Evolutionary conservation across 306 rosid species (phyloP).

Genomic region (Cucumis melo): DNA sequence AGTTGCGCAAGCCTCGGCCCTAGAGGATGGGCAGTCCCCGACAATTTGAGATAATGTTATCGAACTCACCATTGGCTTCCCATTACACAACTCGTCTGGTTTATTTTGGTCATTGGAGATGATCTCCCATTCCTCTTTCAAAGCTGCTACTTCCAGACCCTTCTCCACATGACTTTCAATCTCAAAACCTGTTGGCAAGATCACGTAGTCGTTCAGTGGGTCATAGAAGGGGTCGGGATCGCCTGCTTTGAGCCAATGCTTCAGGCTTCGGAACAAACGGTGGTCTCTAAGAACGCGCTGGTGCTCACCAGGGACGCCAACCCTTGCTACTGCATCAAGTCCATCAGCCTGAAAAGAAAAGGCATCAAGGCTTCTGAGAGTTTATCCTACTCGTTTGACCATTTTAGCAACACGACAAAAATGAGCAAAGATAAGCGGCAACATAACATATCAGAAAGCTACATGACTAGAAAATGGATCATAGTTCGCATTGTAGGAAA

Average conservation of each 20-base stretch:
- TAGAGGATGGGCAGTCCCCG: conserved; percentile 28
- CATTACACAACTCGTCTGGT: conserved; percentile 12
- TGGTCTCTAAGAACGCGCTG: conserved; percentile 74
- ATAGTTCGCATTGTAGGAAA: neutral
- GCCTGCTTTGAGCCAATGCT: conserved; percentile 90
- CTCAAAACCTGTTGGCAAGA: conserved; percentile 73
- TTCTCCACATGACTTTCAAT: conserved; percentile 43
- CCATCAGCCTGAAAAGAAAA: conserved; percentile 69
- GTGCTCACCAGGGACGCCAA: conserved; percentile 87
- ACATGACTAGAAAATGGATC: neutral
- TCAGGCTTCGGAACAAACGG: conserved; percentile 74
- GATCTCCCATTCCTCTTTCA: conserved; percentile 94
- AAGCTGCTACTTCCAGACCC: conserved; percentile 55
- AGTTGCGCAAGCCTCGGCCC: conserved; percentile 42
- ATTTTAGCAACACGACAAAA: neutral
- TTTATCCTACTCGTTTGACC: neutral
- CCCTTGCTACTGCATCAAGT: conserved; percentile 74
- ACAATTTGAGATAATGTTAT: conserved; percentile 29
- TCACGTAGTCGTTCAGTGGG: conserved; percentile 86
- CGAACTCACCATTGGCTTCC: conserved; percentile 33
- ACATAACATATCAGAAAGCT: too few species aligned
- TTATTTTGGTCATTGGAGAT: conserved; percentile 35
- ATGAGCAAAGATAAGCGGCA: neutral
- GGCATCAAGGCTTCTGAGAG: neutral
- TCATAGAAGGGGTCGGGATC: conserved; percentile 81